Evolutionary conservation across 805 yeast species (phyloP), one percentile per base, ranked within the genome.

Genomic region (Wickerhamomyces xylosicus): DNA sequence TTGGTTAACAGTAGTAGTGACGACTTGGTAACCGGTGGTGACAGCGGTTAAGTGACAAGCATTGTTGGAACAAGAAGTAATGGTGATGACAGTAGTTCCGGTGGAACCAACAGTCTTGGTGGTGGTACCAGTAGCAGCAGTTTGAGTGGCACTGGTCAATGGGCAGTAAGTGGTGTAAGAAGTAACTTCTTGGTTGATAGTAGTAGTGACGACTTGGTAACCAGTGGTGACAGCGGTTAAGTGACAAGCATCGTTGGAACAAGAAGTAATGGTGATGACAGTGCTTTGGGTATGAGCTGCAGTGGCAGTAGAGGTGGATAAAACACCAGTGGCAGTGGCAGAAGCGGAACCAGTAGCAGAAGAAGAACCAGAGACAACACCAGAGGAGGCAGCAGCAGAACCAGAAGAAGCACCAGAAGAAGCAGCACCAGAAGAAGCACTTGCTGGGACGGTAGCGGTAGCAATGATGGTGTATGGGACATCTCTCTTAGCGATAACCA

Each of bases 171-270:
- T 46, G 46, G 64, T 61, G 60, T 53, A 58, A 41, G 52, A 53
- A 37, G 65, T 60, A 41, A 57, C 55, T 32, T 48, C 55, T 48
- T 59, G 61, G 51, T 54, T 46, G 10, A 22, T 11, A 3, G 44
- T 36, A 9, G 19, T 8, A 7, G 46, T 41, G 15, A 37, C 37
- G 15, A 37, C 37, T 19, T 46, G 33, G 31, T 44, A 43, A 42
- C 44, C 49, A 20, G 47, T 40, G 31, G 41, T 36, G 16, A 35
- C 36, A 11, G 40, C 20, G 15, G 27, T 18, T 4, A 17, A 16
- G 18, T 43, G 31, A 22, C 48, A 45, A 16, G 35, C 41, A 33
- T 36, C 31, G 16, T 34, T 34, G 14, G 42, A 42, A 20, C 49
- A 46, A 15, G 41, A 38, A 4, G 44, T 34, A 20, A 34, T 25